A percentile compares a stretch with the other conserved stretches of the same genome.
These are phyloP conservation scores for Alternaria triticimaculans DNA, from an alignment of 2,329 filamentous ascomycete genomes.

Conservation along the genomic window DNA sequence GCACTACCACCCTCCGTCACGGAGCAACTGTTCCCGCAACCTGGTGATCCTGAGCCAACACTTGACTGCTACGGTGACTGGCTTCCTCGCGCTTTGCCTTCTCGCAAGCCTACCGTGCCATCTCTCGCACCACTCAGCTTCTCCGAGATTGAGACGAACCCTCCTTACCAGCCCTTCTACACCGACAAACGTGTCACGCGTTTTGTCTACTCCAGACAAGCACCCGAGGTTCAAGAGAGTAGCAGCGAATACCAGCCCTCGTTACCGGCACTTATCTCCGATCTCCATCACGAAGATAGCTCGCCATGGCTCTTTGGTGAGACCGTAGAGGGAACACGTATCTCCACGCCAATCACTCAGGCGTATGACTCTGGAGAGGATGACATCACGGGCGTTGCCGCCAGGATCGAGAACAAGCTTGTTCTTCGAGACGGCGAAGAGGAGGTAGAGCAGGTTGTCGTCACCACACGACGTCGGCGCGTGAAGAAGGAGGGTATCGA, in stretches of 20 bases:
- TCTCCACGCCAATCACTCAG: conserved; percentile 47
- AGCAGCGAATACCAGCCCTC: conserved; percentile 31
- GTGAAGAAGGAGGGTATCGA: conserved; percentile 56
- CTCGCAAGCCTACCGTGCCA: conserved; percentile 24
- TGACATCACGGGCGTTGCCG: conserved; percentile 58
- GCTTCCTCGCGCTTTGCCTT: conserved; percentile 41
- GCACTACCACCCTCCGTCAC: conserved; percentile 44
- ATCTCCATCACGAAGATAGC: conserved; percentile 45
- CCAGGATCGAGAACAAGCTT: conserved; percentile 48
- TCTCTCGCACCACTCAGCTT: conserved; percentile 61
- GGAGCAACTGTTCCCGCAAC: conserved; percentile 39
- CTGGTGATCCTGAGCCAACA: conserved; percentile 30
- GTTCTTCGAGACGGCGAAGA: conserved; percentile 61
- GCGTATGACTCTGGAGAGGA: conserved; percentile 47
- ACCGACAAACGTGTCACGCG: conserved; percentile 85
- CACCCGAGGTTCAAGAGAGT: conserved; percentile 26
- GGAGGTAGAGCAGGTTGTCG: conserved; percentile 78
- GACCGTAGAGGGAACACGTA: conserved; percentile 56
- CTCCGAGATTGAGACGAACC: conserved; percentile 94
- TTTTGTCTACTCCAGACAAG: conserved; percentile 65
- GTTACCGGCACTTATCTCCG: conserved; percentile 29
- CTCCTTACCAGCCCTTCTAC: conserved; percentile 95
- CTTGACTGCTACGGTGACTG: conserved; percentile 44
- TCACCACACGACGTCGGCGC: conserved; percentile 76
- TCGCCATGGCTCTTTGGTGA: conserved; percentile 62